Base-by-base conservation (phyloP, 768 basidiomycete species). In the Paxillus rubicundulus region DNA sequence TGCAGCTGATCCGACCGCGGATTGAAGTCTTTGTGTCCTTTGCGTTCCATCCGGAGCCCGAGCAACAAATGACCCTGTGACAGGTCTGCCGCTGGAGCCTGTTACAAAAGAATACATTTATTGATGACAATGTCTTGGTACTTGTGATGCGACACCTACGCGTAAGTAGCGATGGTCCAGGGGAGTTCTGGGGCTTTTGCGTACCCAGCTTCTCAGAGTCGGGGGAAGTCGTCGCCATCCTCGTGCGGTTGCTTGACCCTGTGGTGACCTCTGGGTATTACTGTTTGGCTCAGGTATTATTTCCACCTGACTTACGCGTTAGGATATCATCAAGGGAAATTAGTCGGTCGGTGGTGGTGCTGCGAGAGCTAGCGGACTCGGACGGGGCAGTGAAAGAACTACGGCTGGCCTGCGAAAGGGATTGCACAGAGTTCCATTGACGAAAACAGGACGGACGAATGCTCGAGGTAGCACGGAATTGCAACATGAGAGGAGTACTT, bases 41-140 rank as follows among this genome's bases (percentile, higher is more conserved):
- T 32, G 42, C 34, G 21, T 38, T 17, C 38, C 8, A 4, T 38
- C 12, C 33, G 2, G 13, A 1, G 33, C 33, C 9, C 9, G 33
- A 33, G 9, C 33, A 33, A 2, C 33, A 33, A 33, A 13, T 33
- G 12, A 33, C 10, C 33, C 27, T 18, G 24, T 9, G 30, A 17
- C 18, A 18, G 17, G 14, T 43, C 42, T 58, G 18, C 56, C 45
- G 36, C 64, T 65, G 16, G 52, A 27, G 21, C 64, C 65, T 67
- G 32, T 34, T 50, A 33, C 33, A 17, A 47, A 46, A 27, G 39
- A 32, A 45, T 33, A 13, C 1, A 17, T 38, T 27, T 9, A 36
- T 34, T 43, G 32, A 44, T 37, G n/a, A 49, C 34, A 38, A 17
- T 17, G 12, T 3, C 1, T 21, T 30, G 14, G 14, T 10, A 6